Percentiles rank a stretch among this genome's conserved stretches.
These are phyloP conservation scores for Pichia sp. DNA, from an alignment of 1,139 yeast genomes.

Conservation along the genomic window DNA sequence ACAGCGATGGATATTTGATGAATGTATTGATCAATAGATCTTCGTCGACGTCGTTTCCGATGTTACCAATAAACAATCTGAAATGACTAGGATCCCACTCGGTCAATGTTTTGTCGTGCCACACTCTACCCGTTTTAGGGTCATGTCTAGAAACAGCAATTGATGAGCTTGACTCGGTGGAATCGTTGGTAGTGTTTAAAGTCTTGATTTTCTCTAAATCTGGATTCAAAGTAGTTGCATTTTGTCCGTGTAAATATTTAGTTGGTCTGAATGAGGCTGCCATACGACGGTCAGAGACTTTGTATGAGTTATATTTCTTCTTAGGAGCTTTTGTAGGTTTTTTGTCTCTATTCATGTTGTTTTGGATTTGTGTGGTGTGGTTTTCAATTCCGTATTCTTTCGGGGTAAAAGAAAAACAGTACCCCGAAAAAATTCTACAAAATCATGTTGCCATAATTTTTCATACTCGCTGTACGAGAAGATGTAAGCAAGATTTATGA, in stretches of 20 bases:
- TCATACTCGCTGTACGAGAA: neutral
- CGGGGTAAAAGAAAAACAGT: neutral
- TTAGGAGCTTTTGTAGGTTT: constrained; percentile 10
- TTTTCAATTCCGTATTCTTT: too few species aligned
- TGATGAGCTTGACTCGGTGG: neutral
- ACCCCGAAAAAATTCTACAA: neutral
- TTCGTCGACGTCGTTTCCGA: constrained; percentile 68
- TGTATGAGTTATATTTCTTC: constrained; percentile 31
- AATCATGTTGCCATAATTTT: constrained; percentile 1
- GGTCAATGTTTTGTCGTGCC: constrained; percentile 51
- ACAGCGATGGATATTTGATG: constrained; percentile 45
- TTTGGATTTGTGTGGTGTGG: too few species aligned
- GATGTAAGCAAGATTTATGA: neutral
- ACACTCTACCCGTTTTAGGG: constrained; percentile 35
- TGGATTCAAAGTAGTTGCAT: constrained; percentile 10
- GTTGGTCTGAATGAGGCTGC: constrained; percentile 44
- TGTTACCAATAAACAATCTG: constrained; percentile 71
- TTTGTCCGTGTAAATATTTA: constrained; percentile 35
- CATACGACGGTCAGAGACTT: constrained; percentile 51
- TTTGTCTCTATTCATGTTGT: constrained; percentile 5
- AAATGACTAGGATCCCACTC: constrained; percentile 47
- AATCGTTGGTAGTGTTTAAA: neutral
- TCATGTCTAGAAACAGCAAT: constrained; percentile 20
- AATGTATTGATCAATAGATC: constrained; percentile 53
- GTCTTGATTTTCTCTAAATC: constrained; percentile 5